phyloP scores from a whole-genome alignment of 257 asterid species.

The Prunella vulgaris region DNA sequence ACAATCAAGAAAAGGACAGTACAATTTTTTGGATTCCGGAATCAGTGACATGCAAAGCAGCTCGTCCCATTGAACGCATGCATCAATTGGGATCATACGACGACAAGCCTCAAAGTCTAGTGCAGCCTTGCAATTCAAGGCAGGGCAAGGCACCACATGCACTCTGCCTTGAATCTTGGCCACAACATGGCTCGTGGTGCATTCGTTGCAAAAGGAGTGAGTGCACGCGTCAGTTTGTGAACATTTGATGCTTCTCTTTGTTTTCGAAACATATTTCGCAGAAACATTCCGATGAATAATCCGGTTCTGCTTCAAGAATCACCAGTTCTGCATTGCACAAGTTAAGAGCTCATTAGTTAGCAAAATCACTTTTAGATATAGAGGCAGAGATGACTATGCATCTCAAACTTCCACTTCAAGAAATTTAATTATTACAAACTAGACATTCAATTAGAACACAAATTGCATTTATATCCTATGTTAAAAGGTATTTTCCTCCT shows the following conservation, averaged over 20 bases:
- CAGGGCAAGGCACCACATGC: constrained; percentile 41
- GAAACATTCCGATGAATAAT: not conserved
- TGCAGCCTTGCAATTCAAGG: constrained; percentile 34
- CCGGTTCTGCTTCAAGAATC: not conserved
- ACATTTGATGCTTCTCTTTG: not conserved
- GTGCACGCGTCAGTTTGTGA: not conserved
- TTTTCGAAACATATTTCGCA: not conserved
- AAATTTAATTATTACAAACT: too few species aligned
- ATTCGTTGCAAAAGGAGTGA: constrained; percentile 47
- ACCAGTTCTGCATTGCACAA: too few species aligned
- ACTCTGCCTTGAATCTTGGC: constrained; percentile 40
- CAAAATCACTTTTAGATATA: too few species aligned
- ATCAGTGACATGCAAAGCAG: constrained; percentile 45
- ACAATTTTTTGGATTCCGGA: constrained; percentile 54
- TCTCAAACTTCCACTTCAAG: too few species aligned
- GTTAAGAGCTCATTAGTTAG: too few species aligned
- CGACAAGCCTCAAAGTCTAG: constrained; percentile 38
- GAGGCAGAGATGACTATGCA: too few species aligned
- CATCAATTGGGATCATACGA: constrained; percentile 33
- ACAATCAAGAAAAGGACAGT: constrained; percentile 64
- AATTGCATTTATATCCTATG: too few species aligned
- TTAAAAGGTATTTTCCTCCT: too few species aligned
- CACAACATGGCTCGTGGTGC: constrained; percentile 48
- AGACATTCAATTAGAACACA: too few species aligned
- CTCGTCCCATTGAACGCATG: constrained; percentile 54